Evolutionary conservation across 169 alveolate genomes (phyloP), one percentile per base, ranked within the genome.

Genomic region (Cryptosporidium sp.): DNA sequence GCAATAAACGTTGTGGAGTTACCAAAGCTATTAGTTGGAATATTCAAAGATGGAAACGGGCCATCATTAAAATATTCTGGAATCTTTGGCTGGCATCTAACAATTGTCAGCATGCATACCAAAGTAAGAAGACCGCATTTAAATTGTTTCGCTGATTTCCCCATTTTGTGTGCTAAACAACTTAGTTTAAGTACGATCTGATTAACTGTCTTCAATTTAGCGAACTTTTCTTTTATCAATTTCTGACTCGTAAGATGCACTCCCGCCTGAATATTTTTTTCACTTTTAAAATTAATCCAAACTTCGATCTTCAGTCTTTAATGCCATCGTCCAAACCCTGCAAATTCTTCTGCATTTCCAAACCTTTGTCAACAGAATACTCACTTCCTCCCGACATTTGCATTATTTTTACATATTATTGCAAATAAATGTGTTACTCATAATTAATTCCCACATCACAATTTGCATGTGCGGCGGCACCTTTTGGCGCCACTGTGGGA

Each of bases 1-100:
- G 89, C 80, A 37, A 43, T 23, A 80, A 29, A 80, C 12, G 23
- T 67, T 5, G 80, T 80, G 7, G 75, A 61, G 14, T 80, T 65
- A 8, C 48, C 31, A 12, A 48, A 23, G 18, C 14, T 48, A 10
- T 3, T 43, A 2, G 89, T 80, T 62, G 89, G 89, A n/a, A 80
- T 61, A 62, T 29, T 45, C 23, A 80, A 80, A 18, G 89, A 65
- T 29, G 89, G 50, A 37, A 67, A 55, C 10, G 89, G 89, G 21
- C 89, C 89, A 41, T 80, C 59, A 31, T 80, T 70, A 3, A 59
- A 59, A 39, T 62, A 80, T n/a, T 62, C 59, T 29, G 89, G 89
- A n/a, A 67, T 48, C 41, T 43, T 65, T 33, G 69, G 35, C 33
- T 70, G 67, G 39, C 65, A 23, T 8, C 26, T 70, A 5, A 45